These are phyloP conservation scores for Cryomyces minteri DNA, from an alignment of 495 filamentous ascomycete species.

Conservation along the genomic window DNA sequence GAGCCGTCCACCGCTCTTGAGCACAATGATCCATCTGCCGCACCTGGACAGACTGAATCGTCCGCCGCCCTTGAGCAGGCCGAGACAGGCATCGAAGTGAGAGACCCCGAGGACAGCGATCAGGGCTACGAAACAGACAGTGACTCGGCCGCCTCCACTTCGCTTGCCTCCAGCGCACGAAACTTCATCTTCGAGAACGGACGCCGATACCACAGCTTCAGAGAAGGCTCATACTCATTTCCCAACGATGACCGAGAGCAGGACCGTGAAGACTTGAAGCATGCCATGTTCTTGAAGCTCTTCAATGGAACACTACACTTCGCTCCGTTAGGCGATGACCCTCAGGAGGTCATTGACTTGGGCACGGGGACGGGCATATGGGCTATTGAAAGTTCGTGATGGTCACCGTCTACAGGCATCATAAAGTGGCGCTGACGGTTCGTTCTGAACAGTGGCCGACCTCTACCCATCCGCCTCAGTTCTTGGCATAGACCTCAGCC, in stretches of 20 bases:
- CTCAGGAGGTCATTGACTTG: constrained; percentile 31
- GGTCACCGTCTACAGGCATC: not conserved
- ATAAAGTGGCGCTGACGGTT: not conserved
- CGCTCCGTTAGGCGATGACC: constrained; percentile 30
- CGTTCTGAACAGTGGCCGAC: not conserved
- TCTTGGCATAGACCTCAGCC: constrained; percentile 21
- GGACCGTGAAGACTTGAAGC: constrained; percentile 6
- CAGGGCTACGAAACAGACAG: too few species aligned
- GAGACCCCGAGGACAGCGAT: too few species aligned
- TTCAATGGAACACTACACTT: constrained; percentile 33
- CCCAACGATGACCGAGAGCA: constrained; percentile 3
- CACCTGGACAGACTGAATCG: too few species aligned
- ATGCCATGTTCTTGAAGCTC: constrained; percentile 4
- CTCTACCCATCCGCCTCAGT: constrained; percentile 23
- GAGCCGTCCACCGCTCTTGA: too few species aligned
- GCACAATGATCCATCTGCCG: too few species aligned
- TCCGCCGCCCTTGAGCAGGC: too few species aligned
- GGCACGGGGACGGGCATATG: constrained; percentile 57
- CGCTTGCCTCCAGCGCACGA: not conserved
- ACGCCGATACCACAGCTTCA: constrained; percentile 7
- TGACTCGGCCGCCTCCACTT: not conserved
- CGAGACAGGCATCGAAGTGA: too few species aligned
- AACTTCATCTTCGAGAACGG: constrained; percentile 10
- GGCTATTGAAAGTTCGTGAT: constrained; percentile 29
- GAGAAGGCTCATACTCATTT: constrained; percentile 1